Evolutionary conservation across 257 asterid genomes (phyloP).

Genomic region (Lithospermum erythrorhizon): DNA sequence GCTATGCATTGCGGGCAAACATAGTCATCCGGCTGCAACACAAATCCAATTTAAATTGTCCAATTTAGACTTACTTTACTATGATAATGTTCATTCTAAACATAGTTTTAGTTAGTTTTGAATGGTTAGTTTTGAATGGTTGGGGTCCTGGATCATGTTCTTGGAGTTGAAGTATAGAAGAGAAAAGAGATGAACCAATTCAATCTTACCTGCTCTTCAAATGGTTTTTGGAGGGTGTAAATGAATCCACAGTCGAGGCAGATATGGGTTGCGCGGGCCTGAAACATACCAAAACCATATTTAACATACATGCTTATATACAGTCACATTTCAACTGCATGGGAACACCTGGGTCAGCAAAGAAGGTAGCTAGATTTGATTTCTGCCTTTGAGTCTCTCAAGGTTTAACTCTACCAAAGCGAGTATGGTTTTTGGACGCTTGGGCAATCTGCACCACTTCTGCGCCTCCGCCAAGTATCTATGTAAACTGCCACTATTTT

Average conservation of each 20-base stretch:
- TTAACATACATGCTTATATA: neutral
- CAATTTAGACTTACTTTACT: neutral
- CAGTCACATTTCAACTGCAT: too few species aligned
- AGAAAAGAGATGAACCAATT: neutral
- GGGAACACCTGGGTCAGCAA: too few species aligned
- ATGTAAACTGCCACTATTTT: neutral
- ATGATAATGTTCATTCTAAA: neutral
- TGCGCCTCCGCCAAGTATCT: conserved; percentile 49
- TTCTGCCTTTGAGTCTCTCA: conserved; percentile 79
- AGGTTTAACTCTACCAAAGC: conserved; percentile 74
- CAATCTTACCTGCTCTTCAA: conserved; percentile 75
- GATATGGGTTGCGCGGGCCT: conserved; percentile 91
- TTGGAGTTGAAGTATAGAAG: neutral
- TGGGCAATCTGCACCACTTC: conserved; percentile 75
- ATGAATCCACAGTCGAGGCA: conserved; percentile 97
- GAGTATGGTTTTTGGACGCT: conserved; percentile 95
- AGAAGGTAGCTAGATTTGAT: neutral
- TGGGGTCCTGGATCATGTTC: neutral
- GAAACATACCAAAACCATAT: conserved; percentile 1
- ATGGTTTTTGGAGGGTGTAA: conserved; percentile 65
- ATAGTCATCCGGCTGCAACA: conserved; percentile 65
- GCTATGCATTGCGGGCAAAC: conserved; percentile 90
- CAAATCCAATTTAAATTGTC: neutral
- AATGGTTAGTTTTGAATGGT: neutral
- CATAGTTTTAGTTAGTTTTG: neutral